These are phyloP conservation scores for Pythium biforme DNA, from an alignment of 352 stramenopile species.

Conservation along the genomic window DNA sequence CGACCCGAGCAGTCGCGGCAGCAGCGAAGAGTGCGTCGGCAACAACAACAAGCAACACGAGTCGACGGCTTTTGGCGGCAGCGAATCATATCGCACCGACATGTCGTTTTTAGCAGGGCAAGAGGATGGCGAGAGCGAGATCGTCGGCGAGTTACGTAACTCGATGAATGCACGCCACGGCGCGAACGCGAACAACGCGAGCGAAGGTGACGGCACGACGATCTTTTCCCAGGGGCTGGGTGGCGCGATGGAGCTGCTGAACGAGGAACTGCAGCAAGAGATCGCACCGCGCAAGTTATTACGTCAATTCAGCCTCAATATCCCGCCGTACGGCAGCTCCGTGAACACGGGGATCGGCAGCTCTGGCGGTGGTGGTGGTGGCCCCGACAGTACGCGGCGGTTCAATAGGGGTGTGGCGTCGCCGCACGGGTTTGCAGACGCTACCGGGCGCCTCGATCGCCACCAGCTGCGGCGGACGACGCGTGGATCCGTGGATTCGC, in stretches of 20 bases:
- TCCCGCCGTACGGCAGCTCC: slow-evolving; percentile 36
- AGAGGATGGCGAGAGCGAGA: slow-evolving; percentile 1
- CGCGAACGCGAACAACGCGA: too few species aligned
- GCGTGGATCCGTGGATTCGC: slow-evolving; percentile 23
- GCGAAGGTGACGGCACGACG: not conserved
- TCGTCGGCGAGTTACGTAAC: not conserved
- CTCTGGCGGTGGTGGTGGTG: not conserved
- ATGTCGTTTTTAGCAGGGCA: slow-evolving; percentile 11
- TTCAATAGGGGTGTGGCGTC: slow-evolving; percentile 31
- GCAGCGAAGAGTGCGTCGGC: not conserved
- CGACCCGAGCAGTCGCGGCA: slow-evolving; percentile 9
- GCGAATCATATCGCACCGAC: not conserved
- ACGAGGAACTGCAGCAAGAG: slow-evolving; percentile 66
- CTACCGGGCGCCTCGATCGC: slow-evolving; percentile 55
- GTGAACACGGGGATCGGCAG: slow-evolving; percentile 14
- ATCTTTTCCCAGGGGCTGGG: slow-evolving; percentile 1
- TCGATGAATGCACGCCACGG: not conserved
- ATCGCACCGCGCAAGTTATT: slow-evolving; percentile 65
- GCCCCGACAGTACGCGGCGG: slow-evolving; percentile 20
- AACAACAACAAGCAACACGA: not conserved
- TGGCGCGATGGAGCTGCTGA: slow-evolving; percentile 44
- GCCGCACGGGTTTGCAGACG: slow-evolving; percentile 39
- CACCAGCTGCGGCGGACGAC: slow-evolving; percentile 58
- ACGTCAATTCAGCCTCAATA: slow-evolving; percentile 79
- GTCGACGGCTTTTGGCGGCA: not conserved